Percentiles rank a stretch among this genome's conserved stretches.
These are phyloP conservation scores for Tricholomella constricta DNA, from an alignment of 768 basidiomycete genomes.

Conservation along the genomic window DNA sequence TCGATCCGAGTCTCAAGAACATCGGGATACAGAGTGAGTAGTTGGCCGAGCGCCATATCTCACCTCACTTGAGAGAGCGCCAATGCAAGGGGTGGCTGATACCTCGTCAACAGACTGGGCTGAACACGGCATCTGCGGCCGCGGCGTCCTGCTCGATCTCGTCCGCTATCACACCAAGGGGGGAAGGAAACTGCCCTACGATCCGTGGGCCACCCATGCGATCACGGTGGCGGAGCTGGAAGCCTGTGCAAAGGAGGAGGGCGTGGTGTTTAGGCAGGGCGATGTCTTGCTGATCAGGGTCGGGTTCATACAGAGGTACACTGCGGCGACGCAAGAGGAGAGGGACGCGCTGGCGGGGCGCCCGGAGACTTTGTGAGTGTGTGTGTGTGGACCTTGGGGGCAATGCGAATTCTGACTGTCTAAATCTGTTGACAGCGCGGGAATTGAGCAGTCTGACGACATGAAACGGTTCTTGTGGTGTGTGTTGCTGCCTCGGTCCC, in stretches of 20 bases:
- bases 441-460: constrained; percentile 67
- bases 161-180: constrained; percentile 51
- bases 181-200: constrained; percentile 48
- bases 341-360: constrained; percentile 42
- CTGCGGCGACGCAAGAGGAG: constrained; percentile 41
- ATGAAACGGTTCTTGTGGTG: constrained; percentile 78
- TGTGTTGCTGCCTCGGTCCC: constrained; percentile 11
- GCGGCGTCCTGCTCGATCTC: constrained; percentile 67
- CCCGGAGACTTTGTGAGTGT: constrained; percentile 57
- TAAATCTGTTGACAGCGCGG: constrained; percentile 48
- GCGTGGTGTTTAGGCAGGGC: constrained; percentile 56
- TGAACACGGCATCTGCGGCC: constrained; percentile 67
- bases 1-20: constrained; percentile 48
- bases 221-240: constrained; percentile 57
- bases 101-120: constrained; percentile 63
- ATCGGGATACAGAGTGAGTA: constrained; percentile 72
- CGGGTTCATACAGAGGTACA: constrained; percentile 65
- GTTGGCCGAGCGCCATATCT: background rate
- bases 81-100: constrained; percentile 1
- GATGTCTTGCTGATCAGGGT: constrained; percentile 64
- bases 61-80: constrained; percentile 3
- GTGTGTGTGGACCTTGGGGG: background rate
- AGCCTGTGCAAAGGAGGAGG: constrained; percentile 59
- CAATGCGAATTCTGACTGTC: too few relatives aligned
- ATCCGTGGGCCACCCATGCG: constrained; percentile 60